A percentile compares a stretch with the other conserved stretches of the same genome.
Evolutionary conservation across 1,139 yeast genomes (phyloP).

Genomic region (Yamadazyma diddensiae): DNA sequence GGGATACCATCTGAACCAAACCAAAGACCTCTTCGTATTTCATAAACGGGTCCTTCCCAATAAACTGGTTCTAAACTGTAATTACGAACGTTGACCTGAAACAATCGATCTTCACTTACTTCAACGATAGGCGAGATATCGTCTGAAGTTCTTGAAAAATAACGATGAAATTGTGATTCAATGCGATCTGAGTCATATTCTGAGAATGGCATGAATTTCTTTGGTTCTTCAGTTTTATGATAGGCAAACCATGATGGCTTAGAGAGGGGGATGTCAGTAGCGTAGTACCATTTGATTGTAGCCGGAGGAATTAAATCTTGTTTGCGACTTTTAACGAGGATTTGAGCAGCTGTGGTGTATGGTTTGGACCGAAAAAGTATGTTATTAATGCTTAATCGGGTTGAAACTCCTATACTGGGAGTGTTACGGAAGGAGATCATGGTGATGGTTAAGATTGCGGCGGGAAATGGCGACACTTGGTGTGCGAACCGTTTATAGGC

Average conservation of each 20-base stretch:
- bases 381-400: conserved; percentile 6
- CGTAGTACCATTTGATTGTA: conserved; percentile 66
- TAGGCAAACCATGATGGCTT: conserved; percentile 64
- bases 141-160: conserved; percentile 1
- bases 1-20: conserved; percentile 64
- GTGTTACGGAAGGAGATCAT: conserved; percentile 3
- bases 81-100: conserved; percentile 60
- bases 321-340: conserved; percentile 7
- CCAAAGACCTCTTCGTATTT: conserved; percentile 87
- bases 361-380: conserved; percentile 10
- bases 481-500: too few relatives aligned
- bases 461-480: too few relatives aligned
- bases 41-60: conserved; percentile 89
- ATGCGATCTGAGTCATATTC: conserved; percentile 57
- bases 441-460: neutral
- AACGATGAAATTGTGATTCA: conserved; percentile 46
- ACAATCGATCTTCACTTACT: conserved; percentile 80
- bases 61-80: conserved; percentile 66
- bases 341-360: conserved; percentile 13
- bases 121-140: conserved; percentile 25
- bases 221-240: conserved; percentile 45
- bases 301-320: conserved; percentile 14
- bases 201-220: conserved; percentile 69
- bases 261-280: conserved; percentile 69
- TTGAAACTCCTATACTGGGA: conserved; percentile 3